Evolutionary conservation across 1,284 basidiomycete genomes (phyloP).

Genomic region (Coriolopsis trogii): DNA sequence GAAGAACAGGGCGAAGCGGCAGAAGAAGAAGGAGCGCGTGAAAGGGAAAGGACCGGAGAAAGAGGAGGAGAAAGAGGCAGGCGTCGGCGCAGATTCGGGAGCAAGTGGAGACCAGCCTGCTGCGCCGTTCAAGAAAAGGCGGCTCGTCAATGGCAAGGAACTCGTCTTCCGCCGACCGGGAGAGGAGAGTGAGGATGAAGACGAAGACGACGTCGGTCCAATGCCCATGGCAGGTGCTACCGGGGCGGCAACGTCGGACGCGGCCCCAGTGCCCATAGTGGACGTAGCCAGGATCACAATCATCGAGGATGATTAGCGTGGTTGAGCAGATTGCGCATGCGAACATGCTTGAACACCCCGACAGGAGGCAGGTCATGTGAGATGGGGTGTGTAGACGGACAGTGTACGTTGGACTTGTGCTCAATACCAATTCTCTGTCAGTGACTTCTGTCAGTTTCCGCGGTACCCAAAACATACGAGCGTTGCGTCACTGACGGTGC

Average conservation of each 20-base stretch:
- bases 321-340: neutral
- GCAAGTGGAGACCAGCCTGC: slow-evolving; percentile 29
- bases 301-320: slow-evolving; percentile 50
- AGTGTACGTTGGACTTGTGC: slow-evolving; percentile 13
- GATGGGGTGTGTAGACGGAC: slow-evolving; percentile 5
- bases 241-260: slow-evolving; percentile 13
- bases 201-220: slow-evolving; percentile 36
- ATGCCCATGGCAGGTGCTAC: slow-evolving; percentile 18
- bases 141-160: slow-evolving; percentile 60
- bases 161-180: slow-evolving; percentile 58
- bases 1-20: slow-evolving; percentile 89
- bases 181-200: slow-evolving; percentile 49
- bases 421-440: slow-evolving; percentile 3
- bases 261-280: slow-evolving; percentile 30
- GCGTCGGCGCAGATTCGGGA: slow-evolving; percentile 23
- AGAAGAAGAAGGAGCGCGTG: slow-evolving; percentile 82
- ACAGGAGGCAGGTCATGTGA: slow-evolving; percentile 3
- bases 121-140: slow-evolving; percentile 49
- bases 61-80: slow-evolving; percentile 17
- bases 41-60: slow-evolving; percentile 40
- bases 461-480: too few species aligned
- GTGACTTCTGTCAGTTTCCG: slow-evolving; percentile 10
- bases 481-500: too few species aligned
- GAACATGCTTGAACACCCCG: neutral
- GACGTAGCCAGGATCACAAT: slow-evolving; percentile 48